phyloP scores from a whole-genome alignment of 2,329 filamentous ascomycete genomes.

The Cordyceps pruinosa region DNA sequence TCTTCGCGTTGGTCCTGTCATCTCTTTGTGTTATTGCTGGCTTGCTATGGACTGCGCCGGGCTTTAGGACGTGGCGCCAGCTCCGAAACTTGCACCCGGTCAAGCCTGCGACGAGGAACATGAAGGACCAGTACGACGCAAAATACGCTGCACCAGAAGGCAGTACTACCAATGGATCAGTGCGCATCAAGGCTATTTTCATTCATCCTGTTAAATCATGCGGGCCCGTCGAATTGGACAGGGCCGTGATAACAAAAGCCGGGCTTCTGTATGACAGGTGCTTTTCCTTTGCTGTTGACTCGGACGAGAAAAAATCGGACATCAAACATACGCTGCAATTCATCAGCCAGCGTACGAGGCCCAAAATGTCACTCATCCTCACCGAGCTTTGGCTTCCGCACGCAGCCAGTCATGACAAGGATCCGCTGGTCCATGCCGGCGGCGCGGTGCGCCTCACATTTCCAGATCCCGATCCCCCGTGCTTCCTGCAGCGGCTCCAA shows the following conservation, averaged over 20 bases:
- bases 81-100: conserved; percentile 13
- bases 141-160: conserved; percentile 14
- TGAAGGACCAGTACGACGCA: conserved; percentile 20
- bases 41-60: neutral
- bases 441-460: conserved; percentile 10
- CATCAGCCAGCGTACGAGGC: conserved; percentile 22
- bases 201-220: conserved; percentile 25
- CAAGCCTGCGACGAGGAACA: conserved; percentile 19
- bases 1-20: neutral
- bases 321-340: conserved; percentile 18
- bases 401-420: neutral
- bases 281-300: conserved; percentile 24
- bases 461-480: neutral
- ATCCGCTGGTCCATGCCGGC: conserved; percentile 13
- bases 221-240: conserved; percentile 19
- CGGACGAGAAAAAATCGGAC: conserved; percentile 17
- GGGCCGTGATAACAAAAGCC: conserved; percentile 19
- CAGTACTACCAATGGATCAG: neutral
- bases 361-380: conserved; percentile 14
- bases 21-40: neutral
- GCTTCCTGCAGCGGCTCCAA: neutral
- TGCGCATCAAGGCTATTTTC: conserved; percentile 22
- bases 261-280: conserved; percentile 21
- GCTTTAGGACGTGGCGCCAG: conserved; percentile 1
- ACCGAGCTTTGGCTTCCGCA: conserved; percentile 16